Conservation (phyloP, 257 asterid species). For the Solanum lycopersicoides region DNA sequence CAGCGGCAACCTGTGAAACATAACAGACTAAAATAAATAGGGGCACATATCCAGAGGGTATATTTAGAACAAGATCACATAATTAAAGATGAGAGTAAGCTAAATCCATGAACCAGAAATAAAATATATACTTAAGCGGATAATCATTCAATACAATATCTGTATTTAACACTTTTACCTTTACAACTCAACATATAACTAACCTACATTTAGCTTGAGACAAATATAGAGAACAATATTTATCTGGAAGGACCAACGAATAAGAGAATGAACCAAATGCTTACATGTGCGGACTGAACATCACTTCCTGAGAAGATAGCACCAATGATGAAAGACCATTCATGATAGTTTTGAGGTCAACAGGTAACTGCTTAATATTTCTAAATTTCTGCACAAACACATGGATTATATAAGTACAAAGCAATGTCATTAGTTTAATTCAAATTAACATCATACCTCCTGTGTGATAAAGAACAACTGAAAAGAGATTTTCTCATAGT, state of each 20-base stretch:
- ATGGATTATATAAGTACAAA: not conserved
- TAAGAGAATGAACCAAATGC: constrained; percentile 14
- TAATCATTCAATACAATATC: not conserved
- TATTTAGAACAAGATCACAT: not conserved
- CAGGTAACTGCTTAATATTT: constrained; percentile 53
- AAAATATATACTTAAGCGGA: not conserved
- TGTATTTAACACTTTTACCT: not conserved
- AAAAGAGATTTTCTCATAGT: constrained; percentile 85
- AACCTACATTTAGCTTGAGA: not conserved
- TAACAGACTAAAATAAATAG: not conserved
- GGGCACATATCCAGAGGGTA: not conserved
- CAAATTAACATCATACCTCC: constrained; percentile 45
- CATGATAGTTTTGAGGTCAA: constrained; percentile 64
- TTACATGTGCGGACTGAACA: constrained; percentile 75
- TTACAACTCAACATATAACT: not conserved
- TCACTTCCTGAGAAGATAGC: constrained; percentile 76
- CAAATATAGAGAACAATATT: not conserved
- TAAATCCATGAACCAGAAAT: not conserved
- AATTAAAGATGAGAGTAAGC: not conserved
- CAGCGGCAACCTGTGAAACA: constrained; percentile 58
- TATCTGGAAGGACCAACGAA: not conserved
- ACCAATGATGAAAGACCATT: constrained; percentile 74
- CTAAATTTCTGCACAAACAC: constrained; percentile 51
- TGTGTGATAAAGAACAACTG: constrained; percentile 87
- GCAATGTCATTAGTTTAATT: not conserved